Evolutionary conservation across 306 rosid genomes (phyloP).

Genomic region (Vicia sativa): DNA sequence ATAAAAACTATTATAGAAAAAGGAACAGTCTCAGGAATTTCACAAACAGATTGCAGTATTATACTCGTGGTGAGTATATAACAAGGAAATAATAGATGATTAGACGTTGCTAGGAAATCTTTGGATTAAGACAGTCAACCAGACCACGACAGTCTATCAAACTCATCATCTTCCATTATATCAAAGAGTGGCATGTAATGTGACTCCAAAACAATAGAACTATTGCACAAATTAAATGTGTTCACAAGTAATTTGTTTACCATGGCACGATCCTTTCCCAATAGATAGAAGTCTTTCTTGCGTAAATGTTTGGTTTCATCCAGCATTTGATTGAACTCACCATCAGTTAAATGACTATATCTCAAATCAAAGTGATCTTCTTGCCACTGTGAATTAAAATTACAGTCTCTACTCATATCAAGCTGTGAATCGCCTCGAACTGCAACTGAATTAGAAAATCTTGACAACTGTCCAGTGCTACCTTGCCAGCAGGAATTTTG

Average conservation of each 20-base stretch:
- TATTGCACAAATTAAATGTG: slow-evolving; percentile 20
- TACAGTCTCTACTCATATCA: slow-evolving; percentile 47
- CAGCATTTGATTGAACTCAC: slow-evolving; percentile 56
- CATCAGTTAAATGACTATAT: slow-evolving; percentile 50
- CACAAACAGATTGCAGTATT: slow-evolving; percentile 13
- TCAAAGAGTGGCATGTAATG: slow-evolving; percentile 2
- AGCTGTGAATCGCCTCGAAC: slow-evolving; percentile 53
- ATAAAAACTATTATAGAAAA: not conserved
- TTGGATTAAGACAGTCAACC: slow-evolving; percentile 20
- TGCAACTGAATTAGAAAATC: slow-evolving; percentile 69
- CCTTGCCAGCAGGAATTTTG: slow-evolving; percentile 49
- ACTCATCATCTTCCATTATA: slow-evolving; percentile 13
- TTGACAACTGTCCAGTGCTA: slow-evolving; percentile 51
- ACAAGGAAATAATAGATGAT: not conserved
- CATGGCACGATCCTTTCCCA: slow-evolving; percentile 54
- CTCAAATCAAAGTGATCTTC: slow-evolving; percentile 49
- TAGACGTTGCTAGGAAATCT: slow-evolving; percentile 15
- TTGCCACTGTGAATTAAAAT: slow-evolving; percentile 60
- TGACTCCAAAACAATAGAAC: slow-evolving; percentile 16
- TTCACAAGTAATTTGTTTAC: slow-evolving; percentile 46
- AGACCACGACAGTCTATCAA: slow-evolving; percentile 24
- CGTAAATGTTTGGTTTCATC: slow-evolving; percentile 47
- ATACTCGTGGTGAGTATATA: slow-evolving; percentile 1
- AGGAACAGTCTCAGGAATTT: slow-evolving; percentile 22
- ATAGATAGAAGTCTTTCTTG: slow-evolving; percentile 52